Evolutionary conservation across 106 monocot genomes (phyloP).

Genomic region (Platanthera guangdongensis): DNA sequence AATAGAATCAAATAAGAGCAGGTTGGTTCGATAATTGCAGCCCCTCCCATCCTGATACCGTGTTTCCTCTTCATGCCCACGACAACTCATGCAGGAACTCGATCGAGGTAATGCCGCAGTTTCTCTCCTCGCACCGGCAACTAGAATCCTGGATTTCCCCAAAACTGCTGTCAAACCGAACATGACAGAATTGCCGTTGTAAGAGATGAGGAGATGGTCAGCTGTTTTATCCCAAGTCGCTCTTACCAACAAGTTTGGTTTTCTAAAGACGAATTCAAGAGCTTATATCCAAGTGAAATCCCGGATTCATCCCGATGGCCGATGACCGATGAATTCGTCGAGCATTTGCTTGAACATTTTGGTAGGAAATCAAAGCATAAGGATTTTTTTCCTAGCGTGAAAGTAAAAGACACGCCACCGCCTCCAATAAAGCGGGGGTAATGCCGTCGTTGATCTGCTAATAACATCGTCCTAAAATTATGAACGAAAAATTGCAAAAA

Average conservation of each 20-base stretch:
- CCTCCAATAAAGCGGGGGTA: constrained; percentile 53
- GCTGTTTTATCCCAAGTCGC: constrained; percentile 34
- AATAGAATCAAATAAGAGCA: too few species aligned
- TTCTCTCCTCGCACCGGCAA: too few species aligned
- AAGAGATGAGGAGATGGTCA: constrained; percentile 41
- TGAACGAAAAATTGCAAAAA: too few species aligned
- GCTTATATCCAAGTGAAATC: constrained; percentile 74
- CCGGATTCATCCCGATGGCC: constrained; percentile 22
- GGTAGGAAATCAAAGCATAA: constrained; percentile 41
- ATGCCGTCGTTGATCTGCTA: too few species aligned
- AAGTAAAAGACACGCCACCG: constrained; percentile 63
- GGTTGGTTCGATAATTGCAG: too few species aligned
- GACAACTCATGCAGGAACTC: too few species aligned
- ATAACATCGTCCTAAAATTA: too few species aligned
- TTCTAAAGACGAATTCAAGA: constrained; percentile 31
- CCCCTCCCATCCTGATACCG: too few species aligned
- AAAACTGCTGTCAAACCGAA: not conserved
- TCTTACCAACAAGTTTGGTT: constrained; percentile 30
- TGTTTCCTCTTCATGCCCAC: too few species aligned
- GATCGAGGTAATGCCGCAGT: too few species aligned
- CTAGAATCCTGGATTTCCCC: not conserved
- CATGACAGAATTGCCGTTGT: constrained; percentile 11
- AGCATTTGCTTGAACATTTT: constrained; percentile 49
- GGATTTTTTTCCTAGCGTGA: constrained; percentile 37
- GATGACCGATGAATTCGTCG: constrained; percentile 40